These are phyloP conservation scores for Trichoderma hamatum DNA, from an alignment of 2,329 filamentous ascomycete genomes.

Conservation along the genomic window DNA sequence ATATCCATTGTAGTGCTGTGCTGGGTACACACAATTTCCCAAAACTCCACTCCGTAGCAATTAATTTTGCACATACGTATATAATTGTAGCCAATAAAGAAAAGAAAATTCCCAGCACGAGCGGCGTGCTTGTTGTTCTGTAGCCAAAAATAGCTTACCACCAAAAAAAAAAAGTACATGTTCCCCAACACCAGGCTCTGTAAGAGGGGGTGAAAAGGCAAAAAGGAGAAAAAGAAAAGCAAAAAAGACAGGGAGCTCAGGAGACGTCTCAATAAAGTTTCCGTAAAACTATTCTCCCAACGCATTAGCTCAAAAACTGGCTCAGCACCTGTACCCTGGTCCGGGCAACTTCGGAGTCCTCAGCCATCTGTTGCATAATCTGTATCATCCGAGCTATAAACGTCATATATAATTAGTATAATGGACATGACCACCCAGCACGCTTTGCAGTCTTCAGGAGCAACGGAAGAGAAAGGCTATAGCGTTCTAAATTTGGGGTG, in stretches of 20 bases:
- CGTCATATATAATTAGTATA: slow-evolving; percentile 7
- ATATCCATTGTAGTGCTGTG: background rate
- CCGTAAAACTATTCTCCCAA: background rate
- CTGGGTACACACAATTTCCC: background rate
- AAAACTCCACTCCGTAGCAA: slow-evolving; percentile 7
- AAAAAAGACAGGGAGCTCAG: background rate
- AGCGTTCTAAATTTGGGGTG: background rate
- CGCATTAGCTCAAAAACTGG: slow-evolving; percentile 48
- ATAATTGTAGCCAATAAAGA: background rate
- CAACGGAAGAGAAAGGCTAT: slow-evolving; percentile 25
- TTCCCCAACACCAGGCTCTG: slow-evolving; percentile 13
- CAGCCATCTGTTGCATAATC: slow-evolving; percentile 63
- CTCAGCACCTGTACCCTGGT: slow-evolving; percentile 62
- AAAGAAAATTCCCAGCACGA: background rate
- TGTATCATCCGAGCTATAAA: slow-evolving; percentile 61
- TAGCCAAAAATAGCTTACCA: background rate
- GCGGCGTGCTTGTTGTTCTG: background rate
- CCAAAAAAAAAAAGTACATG: background rate
- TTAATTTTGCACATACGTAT: background rate
- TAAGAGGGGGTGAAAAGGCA: background rate
- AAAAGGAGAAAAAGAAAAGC: background rate
- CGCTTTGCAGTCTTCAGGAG: background rate
- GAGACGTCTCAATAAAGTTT: slow-evolving; percentile 8
- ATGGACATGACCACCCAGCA: background rate
- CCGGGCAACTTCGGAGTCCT: slow-evolving; percentile 61